Evolutionary conservation across 116 monocot genomes (phyloP).

Genomic region (Papilionanthe hybrid): DNA sequence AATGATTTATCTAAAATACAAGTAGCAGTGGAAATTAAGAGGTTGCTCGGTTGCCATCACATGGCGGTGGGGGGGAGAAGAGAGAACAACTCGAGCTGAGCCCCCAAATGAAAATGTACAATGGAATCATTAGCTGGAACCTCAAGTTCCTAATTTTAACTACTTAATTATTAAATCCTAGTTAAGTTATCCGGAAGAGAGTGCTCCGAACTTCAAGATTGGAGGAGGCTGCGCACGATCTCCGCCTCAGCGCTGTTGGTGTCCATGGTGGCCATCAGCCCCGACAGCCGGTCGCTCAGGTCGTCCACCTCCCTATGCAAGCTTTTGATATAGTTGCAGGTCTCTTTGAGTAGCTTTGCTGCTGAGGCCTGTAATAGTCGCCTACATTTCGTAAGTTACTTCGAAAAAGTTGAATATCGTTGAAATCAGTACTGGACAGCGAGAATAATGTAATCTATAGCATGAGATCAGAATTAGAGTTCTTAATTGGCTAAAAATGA

Average conservation of each 20-base stretch:
- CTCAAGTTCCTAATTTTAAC: not conserved
- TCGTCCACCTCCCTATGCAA: conserved; percentile 75
- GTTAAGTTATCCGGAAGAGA: not conserved
- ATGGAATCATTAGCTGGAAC: conserved; percentile 3
- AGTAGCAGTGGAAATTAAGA: not conserved
- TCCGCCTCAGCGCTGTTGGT: conserved; percentile 63
- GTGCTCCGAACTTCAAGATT: conserved; percentile 14
- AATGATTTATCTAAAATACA: not conserved
- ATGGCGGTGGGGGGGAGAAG: not conserved
- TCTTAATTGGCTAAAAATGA: too few relatives aligned
- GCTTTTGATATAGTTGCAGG: conserved; percentile 89
- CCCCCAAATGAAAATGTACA: conserved; percentile 13
- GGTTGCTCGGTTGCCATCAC: conserved; percentile 24
- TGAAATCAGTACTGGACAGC: too few relatives aligned
- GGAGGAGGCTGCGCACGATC: conserved; percentile 69
- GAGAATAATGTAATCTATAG: too few relatives aligned
- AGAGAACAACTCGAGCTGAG: conserved; percentile 22
- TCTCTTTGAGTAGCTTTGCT: conserved; percentile 81
- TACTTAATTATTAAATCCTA: not conserved
- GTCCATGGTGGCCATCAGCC: conserved; percentile 70
- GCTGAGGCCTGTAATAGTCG: conserved; percentile 42
- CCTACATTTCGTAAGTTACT: not conserved
- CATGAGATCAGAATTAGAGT: not conserved
- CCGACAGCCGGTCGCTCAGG: conserved; percentile 75
- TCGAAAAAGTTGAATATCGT: not conserved